Base-by-base conservation (phyloP, 495 filamentous ascomycete genomes). In the Podospora didyma region DNA sequence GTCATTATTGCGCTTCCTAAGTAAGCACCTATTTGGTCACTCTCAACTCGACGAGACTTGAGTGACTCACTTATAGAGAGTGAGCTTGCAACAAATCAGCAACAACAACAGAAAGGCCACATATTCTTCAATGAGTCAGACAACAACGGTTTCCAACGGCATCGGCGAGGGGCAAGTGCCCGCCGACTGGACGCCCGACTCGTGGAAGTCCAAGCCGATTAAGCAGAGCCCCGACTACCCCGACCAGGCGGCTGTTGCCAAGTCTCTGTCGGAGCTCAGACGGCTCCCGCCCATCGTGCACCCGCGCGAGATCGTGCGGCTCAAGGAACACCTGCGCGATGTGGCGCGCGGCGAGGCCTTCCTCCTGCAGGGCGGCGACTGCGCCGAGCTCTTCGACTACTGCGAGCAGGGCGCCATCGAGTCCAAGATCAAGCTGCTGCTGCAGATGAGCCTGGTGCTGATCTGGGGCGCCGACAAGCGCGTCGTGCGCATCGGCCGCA, bases 301-400 rank as follows among this genome's bases (percentile, higher is more conserved):
- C 14, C 89, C 92, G 1, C 78, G 79, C 37, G 92, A 92, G 81
- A 96, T 98, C 62, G 70, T 79, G 37, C 87, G 84, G 60, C 81
- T 98, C 49, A 89, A 91, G 57, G 78, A 82, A 17, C 84, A 76
- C 58, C 75, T 98, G 24, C 80, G 81, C 44, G 90, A 97, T 74
- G 94, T 95, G 2, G 94, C 94, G 2, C 78, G 90, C 28, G 94
- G 94, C 39, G 90, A 96, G 54, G 90, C 93, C 12, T 97, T 98
- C 68, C 83, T 98, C 11, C 82, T 98, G 12, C 94, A 98, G 76
- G 94, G 94, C 51, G 94, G 92, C 51, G 94, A 98, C 73, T 98
- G 94, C 65, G 94, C 94, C 5, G 94, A 98, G 75, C 78, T 98
- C 6, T 98, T 98, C 64, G 89, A 93, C 72, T 98, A 98, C 79